phyloP scores from a whole-genome alignment of 2,329 filamentous ascomycete genomes.

The Hirsutella rhossiliensis region DNA sequence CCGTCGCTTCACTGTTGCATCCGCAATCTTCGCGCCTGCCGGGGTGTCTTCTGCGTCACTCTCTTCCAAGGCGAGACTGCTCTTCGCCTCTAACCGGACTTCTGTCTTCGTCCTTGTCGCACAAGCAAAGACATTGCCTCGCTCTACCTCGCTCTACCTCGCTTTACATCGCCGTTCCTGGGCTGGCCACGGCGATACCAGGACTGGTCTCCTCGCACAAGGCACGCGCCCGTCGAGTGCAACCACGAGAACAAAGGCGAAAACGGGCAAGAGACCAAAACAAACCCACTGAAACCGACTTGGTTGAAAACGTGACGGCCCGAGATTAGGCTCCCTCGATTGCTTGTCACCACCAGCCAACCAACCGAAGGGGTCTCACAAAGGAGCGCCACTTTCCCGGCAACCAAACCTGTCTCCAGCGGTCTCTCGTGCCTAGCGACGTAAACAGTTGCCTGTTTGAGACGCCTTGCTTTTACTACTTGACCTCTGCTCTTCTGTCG shows the following conservation, averaged over 20 bases:
- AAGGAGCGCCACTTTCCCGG: background rate
- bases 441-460: background rate
- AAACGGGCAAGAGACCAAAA: background rate
- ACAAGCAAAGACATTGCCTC: background rate
- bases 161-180: background rate
- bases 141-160: too few species aligned
- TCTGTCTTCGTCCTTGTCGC: too few species aligned
- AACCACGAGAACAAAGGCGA: background rate
- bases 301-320: background rate
- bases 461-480: background rate
- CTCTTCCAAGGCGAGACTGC: background rate
- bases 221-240: background rate
- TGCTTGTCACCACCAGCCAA: background rate
- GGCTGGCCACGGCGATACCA: background rate
- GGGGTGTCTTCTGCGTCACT: background rate
- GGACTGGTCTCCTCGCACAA: constrained; percentile 8
- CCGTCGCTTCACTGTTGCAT: background rate
- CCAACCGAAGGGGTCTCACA: background rate
- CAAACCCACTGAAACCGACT: background rate
- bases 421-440: background rate
- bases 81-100: too few species aligned
- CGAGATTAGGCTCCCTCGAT: background rate
- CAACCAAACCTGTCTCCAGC: background rate
- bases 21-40: background rate
- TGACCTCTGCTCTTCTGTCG: background rate